These are phyloP conservation scores for Paecilomyces formosus DNA, from an alignment of 2,329 filamentous ascomycete species.

Conservation along the genomic window DNA sequence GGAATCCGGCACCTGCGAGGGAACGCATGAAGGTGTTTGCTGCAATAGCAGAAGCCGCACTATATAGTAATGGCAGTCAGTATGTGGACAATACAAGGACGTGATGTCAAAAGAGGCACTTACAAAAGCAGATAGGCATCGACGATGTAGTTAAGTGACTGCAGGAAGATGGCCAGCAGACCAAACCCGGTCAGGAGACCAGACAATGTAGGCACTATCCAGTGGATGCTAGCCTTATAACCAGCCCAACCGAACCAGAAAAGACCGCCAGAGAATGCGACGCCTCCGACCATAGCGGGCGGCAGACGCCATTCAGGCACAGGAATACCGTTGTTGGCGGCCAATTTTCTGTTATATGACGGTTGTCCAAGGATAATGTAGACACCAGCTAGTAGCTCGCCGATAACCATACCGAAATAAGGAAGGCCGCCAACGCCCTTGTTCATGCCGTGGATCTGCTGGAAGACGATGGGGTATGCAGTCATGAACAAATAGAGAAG, in stretches of 20 bases:
- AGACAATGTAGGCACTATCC: constrained; percentile 34
- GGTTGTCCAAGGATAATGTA: constrained; percentile 33
- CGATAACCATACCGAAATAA: constrained; percentile 26
- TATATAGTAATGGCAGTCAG: constrained; percentile 9
- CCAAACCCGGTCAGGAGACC: constrained; percentile 40
- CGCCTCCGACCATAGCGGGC: constrained; percentile 39
- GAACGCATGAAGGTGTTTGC: constrained; percentile 45
- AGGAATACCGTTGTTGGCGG: constrained; percentile 21
- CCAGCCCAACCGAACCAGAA: constrained; percentile 40
- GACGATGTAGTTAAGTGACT: constrained; percentile 40
- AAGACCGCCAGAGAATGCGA: constrained; percentile 36
- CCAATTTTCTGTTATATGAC: constrained; percentile 30
- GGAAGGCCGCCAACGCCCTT: constrained; percentile 36
- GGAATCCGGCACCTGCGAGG: constrained; percentile 32
- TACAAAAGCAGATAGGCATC: constrained; percentile 26
- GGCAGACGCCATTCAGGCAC: constrained; percentile 39
- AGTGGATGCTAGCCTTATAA: constrained; percentile 24
- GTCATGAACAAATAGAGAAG: constrained; percentile 32
- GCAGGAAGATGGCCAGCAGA: constrained; percentile 42
- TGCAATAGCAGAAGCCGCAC: constrained; percentile 44
- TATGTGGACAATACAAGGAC: neutral
- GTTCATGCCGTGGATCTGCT: constrained; percentile 29
- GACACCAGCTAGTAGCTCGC: constrained; percentile 18
- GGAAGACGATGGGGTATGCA: constrained; percentile 40
- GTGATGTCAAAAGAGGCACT: constrained; percentile 1